Evolutionary conservation across 192 early-diverging fungal genomes (phyloP), one percentile per base, ranked within the genome.

Genomic region (Coemansia sp.): DNA sequence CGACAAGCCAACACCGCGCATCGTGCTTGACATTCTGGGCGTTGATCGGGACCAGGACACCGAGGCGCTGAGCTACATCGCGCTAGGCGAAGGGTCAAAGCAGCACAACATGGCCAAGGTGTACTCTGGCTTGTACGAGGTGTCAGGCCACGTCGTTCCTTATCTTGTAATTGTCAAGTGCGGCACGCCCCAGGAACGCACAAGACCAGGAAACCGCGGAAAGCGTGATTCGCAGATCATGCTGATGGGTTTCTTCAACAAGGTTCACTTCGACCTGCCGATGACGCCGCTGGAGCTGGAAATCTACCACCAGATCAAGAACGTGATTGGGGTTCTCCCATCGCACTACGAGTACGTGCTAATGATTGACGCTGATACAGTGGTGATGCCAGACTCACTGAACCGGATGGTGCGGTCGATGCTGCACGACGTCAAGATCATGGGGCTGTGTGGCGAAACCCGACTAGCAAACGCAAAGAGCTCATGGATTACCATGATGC

Each of bases 191-290:
- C 84, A 79, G 39, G 97, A 98, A 82, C 77, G 90, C 36, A 79
- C 88, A 43, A 84, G 90, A 47, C 95, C 97, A 12, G 97, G 97
- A 49, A 98, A 98, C 75, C 86, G 96, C 61, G 97, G 97, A 68
- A 99, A 99, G 84, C 93, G 97, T 54, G 97, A 99, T 82, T 99
- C 97, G 60, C 97, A 99, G 76, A 89, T 99, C 84, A 88, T 99
- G 42, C 84, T 97, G 73, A 99, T 99, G 97, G 84, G 89, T 21
- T 99, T 97, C 87, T 85, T 99, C 72, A 95, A 94, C 72, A 90
- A 95, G 69, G 94, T 99, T 6, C 95, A 97, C 77, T 97, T 94
- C 76, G 90, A 96, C 67, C 84, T 88, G 62, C 85, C 92, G 18
- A 97, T 99, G 95, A 89, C 90, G 32, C 94, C 95, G 11, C 85